Conservation (phyloP, 345 rosid species). For the Sonneratia alba region DNA sequence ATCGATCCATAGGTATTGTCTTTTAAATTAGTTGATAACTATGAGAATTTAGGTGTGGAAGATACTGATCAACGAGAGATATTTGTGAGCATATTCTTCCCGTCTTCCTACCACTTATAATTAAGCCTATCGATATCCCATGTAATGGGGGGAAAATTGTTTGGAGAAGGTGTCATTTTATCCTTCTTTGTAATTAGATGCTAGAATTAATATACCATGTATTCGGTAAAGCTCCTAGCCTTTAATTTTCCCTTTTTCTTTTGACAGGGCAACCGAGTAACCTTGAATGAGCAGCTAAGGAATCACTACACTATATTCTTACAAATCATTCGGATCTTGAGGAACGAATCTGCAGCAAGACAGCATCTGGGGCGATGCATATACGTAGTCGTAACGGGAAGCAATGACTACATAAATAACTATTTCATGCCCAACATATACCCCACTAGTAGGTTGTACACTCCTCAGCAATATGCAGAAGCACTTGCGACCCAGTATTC, state of each 20-base stretch:
- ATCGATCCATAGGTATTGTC: too few relatives aligned
- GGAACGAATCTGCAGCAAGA: not conserved
- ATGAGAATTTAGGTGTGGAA: too few relatives aligned
- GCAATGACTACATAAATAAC: conserved; percentile 34
- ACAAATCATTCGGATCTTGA: not conserved
- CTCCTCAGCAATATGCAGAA: conserved; percentile 11
- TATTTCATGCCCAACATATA: conserved; percentile 22
- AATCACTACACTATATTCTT: conserved; percentile 1
- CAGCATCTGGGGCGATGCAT: conserved; percentile 19
- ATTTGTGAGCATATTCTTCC: too few relatives aligned
- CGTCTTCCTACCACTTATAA: too few relatives aligned
- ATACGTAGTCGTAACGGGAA: conserved; percentile 25
- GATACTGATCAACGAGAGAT: too few relatives aligned
- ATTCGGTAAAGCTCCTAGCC: not conserved
- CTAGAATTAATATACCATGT: too few relatives aligned
- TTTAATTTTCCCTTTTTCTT: not conserved
- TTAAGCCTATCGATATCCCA: too few relatives aligned
- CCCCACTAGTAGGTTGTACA: conserved; percentile 12
- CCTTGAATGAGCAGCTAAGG: conserved; percentile 10
- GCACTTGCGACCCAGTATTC: conserved; percentile 16
- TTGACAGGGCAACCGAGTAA: conserved; percentile 10
- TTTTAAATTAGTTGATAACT: too few relatives aligned
- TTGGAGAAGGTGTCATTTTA: too few relatives aligned
- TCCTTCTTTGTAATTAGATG: too few relatives aligned
- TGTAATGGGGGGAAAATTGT: too few relatives aligned